phyloP scores from a whole-genome alignment of 768 basidiomycete species.

The Candolleomyces aberdarensis region DNA sequence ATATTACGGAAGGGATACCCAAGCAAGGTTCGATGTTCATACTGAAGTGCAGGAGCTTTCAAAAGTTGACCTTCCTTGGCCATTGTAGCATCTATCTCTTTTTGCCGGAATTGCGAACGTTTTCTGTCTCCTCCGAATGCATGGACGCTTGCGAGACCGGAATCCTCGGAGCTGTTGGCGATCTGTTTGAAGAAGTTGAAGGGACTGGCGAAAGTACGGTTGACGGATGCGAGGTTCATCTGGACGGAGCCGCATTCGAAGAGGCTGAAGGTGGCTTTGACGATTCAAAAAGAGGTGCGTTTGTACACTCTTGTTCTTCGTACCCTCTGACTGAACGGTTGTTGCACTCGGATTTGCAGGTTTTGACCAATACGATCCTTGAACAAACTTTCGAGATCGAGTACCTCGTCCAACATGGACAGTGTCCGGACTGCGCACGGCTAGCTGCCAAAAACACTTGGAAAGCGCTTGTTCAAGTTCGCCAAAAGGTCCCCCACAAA shows the following conservation, averaged over 20 bases:
- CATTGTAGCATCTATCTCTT: conserved; percentile 75
- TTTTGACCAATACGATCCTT: conserved; percentile 89
- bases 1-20: conserved; percentile 97
- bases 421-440: conserved; percentile 91
- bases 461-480: conserved; percentile 97
- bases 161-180: conserved; percentile 90
- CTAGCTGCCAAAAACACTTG: conserved; percentile 98
- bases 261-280: conserved; percentile 86
- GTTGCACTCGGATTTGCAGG: conserved; percentile 31
- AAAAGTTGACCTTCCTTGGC: neutral
- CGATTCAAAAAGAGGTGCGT: conserved; percentile 95
- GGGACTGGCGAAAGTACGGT: conserved; percentile 87
- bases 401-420: conserved; percentile 90
- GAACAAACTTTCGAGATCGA: conserved; percentile 98
- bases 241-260: conserved; percentile 99
- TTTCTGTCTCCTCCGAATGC: conserved; percentile 87
- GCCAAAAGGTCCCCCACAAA: conserved; percentile 98
- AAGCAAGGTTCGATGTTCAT: conserved; percentile 67
- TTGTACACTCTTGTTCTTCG: neutral
- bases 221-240: conserved; percentile 98
- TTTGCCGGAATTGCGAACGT: conserved; percentile 94
- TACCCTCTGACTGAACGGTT: too few species aligned
- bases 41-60: neutral
- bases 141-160: conserved; percentile 84
- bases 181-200: conserved; percentile 95